These are phyloP conservation scores for Cyberlindnera saturnus DNA, from an alignment of 805 yeast genomes.

Conservation along the genomic window DNA sequence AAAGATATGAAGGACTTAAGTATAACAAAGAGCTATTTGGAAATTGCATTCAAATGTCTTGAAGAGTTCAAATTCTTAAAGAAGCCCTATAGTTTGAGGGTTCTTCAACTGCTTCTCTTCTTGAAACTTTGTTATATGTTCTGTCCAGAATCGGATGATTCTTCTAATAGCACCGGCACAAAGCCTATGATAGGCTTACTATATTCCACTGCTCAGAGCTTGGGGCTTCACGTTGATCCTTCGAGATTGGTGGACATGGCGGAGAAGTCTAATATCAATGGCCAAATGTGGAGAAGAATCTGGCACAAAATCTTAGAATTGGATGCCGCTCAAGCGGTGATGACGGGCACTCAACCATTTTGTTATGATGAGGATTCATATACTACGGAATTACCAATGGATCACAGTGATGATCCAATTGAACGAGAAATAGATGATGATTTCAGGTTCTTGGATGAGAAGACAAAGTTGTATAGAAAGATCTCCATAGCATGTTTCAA, in stretches of 20 bases:
- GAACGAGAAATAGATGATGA: slow-evolving; percentile 33
- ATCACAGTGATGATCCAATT: slow-evolving; percentile 26
- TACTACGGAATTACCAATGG: slow-evolving; percentile 23
- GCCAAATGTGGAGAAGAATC: slow-evolving; percentile 21
- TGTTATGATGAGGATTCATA: slow-evolving; percentile 16
- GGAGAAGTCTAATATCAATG: slow-evolving; percentile 7
- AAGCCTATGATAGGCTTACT: slow-evolving; percentile 41
- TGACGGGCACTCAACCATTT: slow-evolving; percentile 12
- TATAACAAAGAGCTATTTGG: slow-evolving; percentile 7
- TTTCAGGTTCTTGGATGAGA: slow-evolving; percentile 26
- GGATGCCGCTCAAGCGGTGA: slow-evolving; percentile 14
- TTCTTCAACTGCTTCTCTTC: slow-evolving; percentile 48
- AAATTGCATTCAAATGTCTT: slow-evolving; percentile 32
- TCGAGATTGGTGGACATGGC: slow-evolving; percentile 16
- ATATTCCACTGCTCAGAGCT: slow-evolving; percentile 46
- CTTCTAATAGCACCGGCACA: slow-evolving; percentile 43
- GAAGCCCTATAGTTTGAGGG: slow-evolving; percentile 36
- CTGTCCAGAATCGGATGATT: slow-evolving; percentile 55
- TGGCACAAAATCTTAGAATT: slow-evolving; percentile 23
- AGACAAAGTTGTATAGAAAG: slow-evolving; percentile 25
- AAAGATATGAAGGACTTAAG: slow-evolving; percentile 5
- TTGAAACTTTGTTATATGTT: slow-evolving; percentile 41
- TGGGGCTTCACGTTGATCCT: slow-evolving; percentile 58
- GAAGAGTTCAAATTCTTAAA: slow-evolving; percentile 44
- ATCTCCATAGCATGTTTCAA: slow-evolving; percentile 28